Evolutionary conservation across 495 filamentous ascomycete species (phyloP), one percentile per base, ranked within the genome.

Genomic region (Hypoxylon crocopeplum): DNA sequence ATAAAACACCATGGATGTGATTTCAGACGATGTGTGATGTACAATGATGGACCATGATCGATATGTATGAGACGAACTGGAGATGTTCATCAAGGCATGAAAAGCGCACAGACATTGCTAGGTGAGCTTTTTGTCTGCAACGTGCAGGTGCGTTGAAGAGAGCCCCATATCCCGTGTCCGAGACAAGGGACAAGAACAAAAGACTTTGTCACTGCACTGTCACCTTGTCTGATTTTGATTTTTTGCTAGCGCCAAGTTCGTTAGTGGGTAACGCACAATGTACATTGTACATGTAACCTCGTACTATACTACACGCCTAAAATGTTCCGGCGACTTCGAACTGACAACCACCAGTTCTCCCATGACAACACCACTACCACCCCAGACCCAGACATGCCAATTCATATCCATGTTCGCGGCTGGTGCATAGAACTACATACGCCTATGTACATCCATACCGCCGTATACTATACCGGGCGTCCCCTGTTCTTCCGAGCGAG

Each of bases 41-140:
- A 22, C 32, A 34, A 4, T n/a, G n/a, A 34, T n/a, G 6, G 5
- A n/a, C 51, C 19, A 46, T 22, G 59, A 45, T 48, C 25, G n/a
- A 30, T 59, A 56, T 37, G 59, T 51, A 56, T 64, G 54, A 64
- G 60, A 64, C 48, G 60, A 64, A 59, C 54, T 46, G 44, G 48
- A 56, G 30, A 50, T 46, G 54, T 54, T 64, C 60, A 50, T 59
- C 39, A 47, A 64, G 59, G 56, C 55, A 50, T 62, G 51, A 55
- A 39, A 40, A 45, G 29, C 66, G 68, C 68, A 70, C 68, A 68
- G 68, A 70, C 68, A 25, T 58, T 59, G n/a, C n/a, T n/a, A n/a
- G n/a, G n/a, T n/a, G 50, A 45, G 56, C 57, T 62, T 44, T 32
- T n/a, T n/a, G n/a, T 50, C 55, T 56, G 60, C 54, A 64, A 55